Percentiles rank a stretch among this genome's conserved stretches.
Evolutionary conservation across 352 stramenopile species (phyloP).

Genomic region (Aphanomyces cochlioides): DNA sequence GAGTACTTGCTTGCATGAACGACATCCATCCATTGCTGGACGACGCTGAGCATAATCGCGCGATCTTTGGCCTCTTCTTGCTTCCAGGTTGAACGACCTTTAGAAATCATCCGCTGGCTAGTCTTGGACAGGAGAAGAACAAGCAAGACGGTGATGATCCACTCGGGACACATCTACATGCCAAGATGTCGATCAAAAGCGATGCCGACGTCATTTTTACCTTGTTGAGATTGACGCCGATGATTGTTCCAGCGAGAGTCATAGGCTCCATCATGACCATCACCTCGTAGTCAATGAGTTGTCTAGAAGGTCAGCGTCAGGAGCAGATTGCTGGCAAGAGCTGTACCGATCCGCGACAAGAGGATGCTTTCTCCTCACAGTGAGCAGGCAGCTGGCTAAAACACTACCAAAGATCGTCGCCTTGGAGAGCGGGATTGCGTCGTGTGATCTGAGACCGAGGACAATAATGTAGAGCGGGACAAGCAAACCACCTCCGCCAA

Average conservation of each 20-base stretch:
- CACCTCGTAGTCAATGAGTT: conserved; percentile 81
- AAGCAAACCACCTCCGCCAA: conserved; percentile 70
- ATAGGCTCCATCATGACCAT: conserved; percentile 84
- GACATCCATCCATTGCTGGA: conserved; percentile 65
- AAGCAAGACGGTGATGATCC: conserved; percentile 76
- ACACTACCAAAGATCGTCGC: conserved; percentile 76
- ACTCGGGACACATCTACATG: conserved; percentile 59
- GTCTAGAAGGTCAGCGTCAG: conserved; percentile 16
- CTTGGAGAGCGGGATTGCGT: conserved; percentile 80
- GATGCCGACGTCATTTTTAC: conserved; percentile 22
- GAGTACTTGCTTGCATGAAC: conserved; percentile 61
- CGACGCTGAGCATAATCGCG: conserved; percentile 44
- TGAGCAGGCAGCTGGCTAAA: conserved; percentile 74
- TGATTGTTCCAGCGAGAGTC: conserved; percentile 81
- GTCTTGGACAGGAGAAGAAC: conserved; percentile 75
- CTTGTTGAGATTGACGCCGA: conserved; percentile 81
- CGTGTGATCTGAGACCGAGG: conserved; percentile 67
- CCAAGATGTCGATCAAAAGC: not conserved
- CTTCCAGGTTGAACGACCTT: conserved; percentile 66
- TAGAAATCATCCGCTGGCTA: conserved; percentile 54
- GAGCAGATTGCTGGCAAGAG: not conserved
- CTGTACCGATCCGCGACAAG: conserved; percentile 42
- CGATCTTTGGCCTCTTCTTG: conserved; percentile 53
- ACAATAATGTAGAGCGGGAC: conserved; percentile 77
- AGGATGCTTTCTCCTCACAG: conserved; percentile 58